Evolutionary conservation across 1,284 basidiomycete species (phyloP).

Genomic region (Grifola frondosa): DNA sequence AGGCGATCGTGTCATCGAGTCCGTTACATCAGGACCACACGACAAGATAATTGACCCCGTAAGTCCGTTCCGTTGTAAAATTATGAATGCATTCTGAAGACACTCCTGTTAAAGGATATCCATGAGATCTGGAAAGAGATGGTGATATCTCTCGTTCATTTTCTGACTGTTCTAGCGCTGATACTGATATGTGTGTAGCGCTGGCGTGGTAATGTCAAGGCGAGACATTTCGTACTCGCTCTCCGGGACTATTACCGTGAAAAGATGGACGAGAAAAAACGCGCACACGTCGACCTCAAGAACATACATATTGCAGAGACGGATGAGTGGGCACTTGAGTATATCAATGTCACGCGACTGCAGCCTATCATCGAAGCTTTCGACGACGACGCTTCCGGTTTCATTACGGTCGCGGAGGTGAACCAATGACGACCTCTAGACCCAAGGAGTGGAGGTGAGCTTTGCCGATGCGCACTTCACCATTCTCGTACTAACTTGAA

Average conservation of each 20-base stretch:
- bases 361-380: conserved; percentile 27
- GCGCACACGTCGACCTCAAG: conserved; percentile 9
- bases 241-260: conserved; percentile 28
- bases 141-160: conserved; percentile 11
- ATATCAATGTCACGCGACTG: conserved; percentile 14
- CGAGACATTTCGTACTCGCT: conserved; percentile 11
- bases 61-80: not conserved
- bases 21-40: conserved; percentile 25
- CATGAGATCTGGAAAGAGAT: conserved; percentile 31
- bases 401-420: conserved; percentile 28
- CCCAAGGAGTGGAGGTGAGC: conserved; percentile 8
- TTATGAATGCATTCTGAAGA: too few relatives aligned
- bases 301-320: too few relatives aligned
- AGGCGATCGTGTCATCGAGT: conserved; percentile 26
- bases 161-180: not conserved
- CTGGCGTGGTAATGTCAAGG: conserved; percentile 16
- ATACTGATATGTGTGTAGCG: not conserved
- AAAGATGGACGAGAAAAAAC: conserved; percentile 5
- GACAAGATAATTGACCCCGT: conserved; percentile 29
- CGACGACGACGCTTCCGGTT: conserved; percentile 32
- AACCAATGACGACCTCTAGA: conserved; percentile 4
- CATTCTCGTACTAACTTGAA: too few relatives aligned
- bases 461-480: not conserved
- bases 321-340: conserved; percentile 19
- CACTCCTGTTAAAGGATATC: conserved; percentile 12